Conservation (phyloP, 2,329 filamentous ascomycete genomes). For the Xylariaceae sp. region DNA sequence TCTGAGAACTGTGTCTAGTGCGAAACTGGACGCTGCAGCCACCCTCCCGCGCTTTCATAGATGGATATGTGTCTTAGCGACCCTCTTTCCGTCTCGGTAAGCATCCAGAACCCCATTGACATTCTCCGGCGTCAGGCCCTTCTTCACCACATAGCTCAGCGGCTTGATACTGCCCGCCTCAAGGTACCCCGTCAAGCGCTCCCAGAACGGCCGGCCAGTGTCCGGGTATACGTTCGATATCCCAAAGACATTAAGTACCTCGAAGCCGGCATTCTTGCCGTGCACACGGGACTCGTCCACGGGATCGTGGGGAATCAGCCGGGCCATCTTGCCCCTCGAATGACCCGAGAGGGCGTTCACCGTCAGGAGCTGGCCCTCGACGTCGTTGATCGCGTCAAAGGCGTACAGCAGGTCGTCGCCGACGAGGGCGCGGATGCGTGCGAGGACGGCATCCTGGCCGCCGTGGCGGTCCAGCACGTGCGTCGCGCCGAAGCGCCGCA, state of each 20-base stretch:
- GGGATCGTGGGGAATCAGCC: slow-evolving; percentile 16
- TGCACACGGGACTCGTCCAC: slow-evolving; percentile 20
- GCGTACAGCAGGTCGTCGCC: slow-evolving; percentile 32
- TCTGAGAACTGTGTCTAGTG: too few species aligned
- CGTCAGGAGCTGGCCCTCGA: slow-evolving; percentile 20
- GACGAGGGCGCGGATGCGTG: slow-evolving; percentile 26
- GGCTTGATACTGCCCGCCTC: slow-evolving; percentile 24
- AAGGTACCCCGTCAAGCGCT: slow-evolving; percentile 21
- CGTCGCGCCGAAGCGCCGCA: slow-evolving; percentile 30
- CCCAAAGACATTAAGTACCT: slow-evolving; percentile 21
- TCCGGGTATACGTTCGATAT: slow-evolving; percentile 19
- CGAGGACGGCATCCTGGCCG: slow-evolving; percentile 21
- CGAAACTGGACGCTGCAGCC: too few species aligned
- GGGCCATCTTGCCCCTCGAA: slow-evolving; percentile 26
- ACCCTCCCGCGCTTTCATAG: too few species aligned
- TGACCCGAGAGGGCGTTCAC: slow-evolving; percentile 27
- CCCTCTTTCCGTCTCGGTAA: slow-evolving; percentile 27
- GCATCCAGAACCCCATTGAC: slow-evolving; percentile 30
- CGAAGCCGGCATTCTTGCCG: slow-evolving; percentile 26
- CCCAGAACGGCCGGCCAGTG: slow-evolving; percentile 25
- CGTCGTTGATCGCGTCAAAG: slow-evolving; percentile 26
- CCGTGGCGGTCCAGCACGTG: slow-evolving; percentile 33
- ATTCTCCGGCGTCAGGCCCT: slow-evolving; percentile 25
- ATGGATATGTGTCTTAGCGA: slow-evolving; percentile 13
- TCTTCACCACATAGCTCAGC: slow-evolving; percentile 21